phyloP scores from a whole-genome alignment of 176 grass and related monocot species.

The Aegilops longissima region DNA sequence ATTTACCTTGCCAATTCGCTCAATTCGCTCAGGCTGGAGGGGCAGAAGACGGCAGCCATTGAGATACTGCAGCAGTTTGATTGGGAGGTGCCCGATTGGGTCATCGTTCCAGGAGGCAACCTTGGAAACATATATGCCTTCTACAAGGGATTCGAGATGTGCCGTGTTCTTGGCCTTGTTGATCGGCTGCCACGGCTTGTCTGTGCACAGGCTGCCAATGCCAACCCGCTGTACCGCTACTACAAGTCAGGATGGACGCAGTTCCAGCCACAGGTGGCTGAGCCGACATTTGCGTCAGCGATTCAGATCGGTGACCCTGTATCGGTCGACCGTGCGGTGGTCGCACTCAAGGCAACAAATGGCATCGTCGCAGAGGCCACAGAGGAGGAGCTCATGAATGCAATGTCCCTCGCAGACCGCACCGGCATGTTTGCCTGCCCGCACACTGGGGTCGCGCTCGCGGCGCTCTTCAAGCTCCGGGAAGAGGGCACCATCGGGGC shows the following conservation, averaged over 20 bases:
- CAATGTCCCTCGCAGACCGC: slow-evolving; percentile 90
- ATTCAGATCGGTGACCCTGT: slow-evolving; percentile 96
- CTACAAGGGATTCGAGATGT: slow-evolving; percentile 99
- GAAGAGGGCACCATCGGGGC: slow-evolving; percentile 57
- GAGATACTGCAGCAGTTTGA: slow-evolving; percentile 98
- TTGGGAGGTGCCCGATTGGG: slow-evolving; percentile 95
- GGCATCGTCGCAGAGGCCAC: slow-evolving; percentile 93
- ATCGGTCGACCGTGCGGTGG: slow-evolving; percentile 67
- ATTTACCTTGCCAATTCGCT: slow-evolving; percentile 94
- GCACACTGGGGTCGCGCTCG: slow-evolving; percentile 82
- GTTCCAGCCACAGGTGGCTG: slow-evolving; percentile 66
- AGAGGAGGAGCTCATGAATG: slow-evolving; percentile 92
- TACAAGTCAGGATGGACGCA: slow-evolving; percentile 85
- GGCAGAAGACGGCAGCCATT: slow-evolving; percentile 89
- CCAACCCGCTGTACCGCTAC: slow-evolving; percentile 72
- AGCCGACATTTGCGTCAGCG: slow-evolving; percentile 64
- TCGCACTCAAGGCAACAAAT: slow-evolving; percentile 59
- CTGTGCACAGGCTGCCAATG: slow-evolving; percentile 85
- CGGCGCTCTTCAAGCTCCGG: slow-evolving; percentile 80
- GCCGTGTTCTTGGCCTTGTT: slow-evolving; percentile 72
- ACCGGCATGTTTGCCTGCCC: slow-evolving; percentile 98
- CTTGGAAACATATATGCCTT: slow-evolving; percentile 96
- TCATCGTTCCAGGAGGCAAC: slow-evolving; percentile 86
- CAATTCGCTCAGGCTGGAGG: slow-evolving; percentile 83
- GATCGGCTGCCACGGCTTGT: slow-evolving; percentile 76